Conservation (phyloP, 73 alveolate genomes). For the Paramecium primaurelia region DNA sequence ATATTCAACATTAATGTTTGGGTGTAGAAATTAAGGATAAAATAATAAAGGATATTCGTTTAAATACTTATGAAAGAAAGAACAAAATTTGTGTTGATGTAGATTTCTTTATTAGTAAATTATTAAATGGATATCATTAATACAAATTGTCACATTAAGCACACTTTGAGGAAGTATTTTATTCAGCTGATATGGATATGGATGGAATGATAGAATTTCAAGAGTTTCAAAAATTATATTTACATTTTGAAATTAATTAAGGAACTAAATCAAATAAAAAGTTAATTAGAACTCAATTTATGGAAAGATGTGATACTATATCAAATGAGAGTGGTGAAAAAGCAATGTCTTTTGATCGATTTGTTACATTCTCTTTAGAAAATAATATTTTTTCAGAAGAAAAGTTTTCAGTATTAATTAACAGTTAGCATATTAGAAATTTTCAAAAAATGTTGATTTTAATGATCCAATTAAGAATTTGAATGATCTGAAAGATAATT, state of each 20-base stretch:
- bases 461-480: conserved; percentile 30
- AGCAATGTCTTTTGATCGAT: conserved; percentile 24
- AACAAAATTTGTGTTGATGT: not conserved
- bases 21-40: not conserved
- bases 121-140: not conserved
- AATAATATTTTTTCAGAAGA: not conserved
- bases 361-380: conserved; percentile 19
- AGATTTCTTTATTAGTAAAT: not conserved
- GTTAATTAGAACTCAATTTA: not conserved
- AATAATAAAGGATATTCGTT: not conserved
- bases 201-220: conserved; percentile 44
- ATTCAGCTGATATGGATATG: conserved; percentile 49
- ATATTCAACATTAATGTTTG: not conserved
- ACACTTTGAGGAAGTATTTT: conserved; percentile 42
- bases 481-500: not conserved
- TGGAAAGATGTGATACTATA: not conserved
- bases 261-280: not conserved
- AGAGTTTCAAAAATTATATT: conserved; percentile 19
- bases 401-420: not conserved
- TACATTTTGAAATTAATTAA: conserved; percentile 7
- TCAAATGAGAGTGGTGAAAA: conserved; percentile 18
- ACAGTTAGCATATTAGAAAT: not conserved
- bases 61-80: not conserved
- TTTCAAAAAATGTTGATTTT: not conserved
- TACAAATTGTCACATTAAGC: not conserved